Evolutionary conservation across 2,329 filamentous ascomycete species (phyloP).

Genomic region (Epichloe gansuensis): DNA sequence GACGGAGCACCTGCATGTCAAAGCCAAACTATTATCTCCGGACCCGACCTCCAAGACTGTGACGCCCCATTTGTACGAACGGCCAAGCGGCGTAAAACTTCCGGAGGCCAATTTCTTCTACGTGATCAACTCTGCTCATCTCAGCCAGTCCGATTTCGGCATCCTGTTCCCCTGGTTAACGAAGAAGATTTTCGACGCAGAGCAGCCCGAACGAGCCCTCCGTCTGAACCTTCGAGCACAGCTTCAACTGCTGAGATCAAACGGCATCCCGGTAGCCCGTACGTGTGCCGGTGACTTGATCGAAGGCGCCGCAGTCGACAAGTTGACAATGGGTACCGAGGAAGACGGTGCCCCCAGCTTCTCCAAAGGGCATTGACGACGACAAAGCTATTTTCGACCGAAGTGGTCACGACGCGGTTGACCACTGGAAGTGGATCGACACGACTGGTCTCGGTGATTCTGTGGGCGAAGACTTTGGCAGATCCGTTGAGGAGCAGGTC

Average conservation of each 20-base stretch:
- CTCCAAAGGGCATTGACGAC: constrained; percentile 28
- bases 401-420: constrained; percentile 25
- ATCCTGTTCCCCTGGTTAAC: constrained; percentile 65
- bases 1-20: constrained; percentile 58
- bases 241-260: constrained; percentile 42
- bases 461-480: constrained; percentile 16
- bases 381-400: constrained; percentile 41
- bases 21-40: constrained; percentile 52
- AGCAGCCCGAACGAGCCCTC: constrained; percentile 45
- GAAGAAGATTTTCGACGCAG: constrained; percentile 43
- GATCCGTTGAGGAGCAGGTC: constrained; percentile 19
- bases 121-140: constrained; percentile 59
- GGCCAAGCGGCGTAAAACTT: constrained; percentile 29
- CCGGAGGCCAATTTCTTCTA: constrained; percentile 61
- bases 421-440: constrained; percentile 42
- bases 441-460: constrained; percentile 34
- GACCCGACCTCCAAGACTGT: constrained; percentile 34
- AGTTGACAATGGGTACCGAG: constrained; percentile 17
- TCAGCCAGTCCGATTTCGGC: constrained; percentile 76
- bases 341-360: constrained; percentile 3
- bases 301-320: constrained; percentile 31
- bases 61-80: constrained; percentile 27
- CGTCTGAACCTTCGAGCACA: constrained; percentile 47
- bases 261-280: constrained; percentile 34
- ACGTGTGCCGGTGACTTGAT: constrained; percentile 39